A percentile compares a stretch with the other conserved stretches of the same genome.
phyloP scores from a whole-genome alignment of 2,329 filamentous ascomycete species.

The Fusarium robinianum region DNA sequence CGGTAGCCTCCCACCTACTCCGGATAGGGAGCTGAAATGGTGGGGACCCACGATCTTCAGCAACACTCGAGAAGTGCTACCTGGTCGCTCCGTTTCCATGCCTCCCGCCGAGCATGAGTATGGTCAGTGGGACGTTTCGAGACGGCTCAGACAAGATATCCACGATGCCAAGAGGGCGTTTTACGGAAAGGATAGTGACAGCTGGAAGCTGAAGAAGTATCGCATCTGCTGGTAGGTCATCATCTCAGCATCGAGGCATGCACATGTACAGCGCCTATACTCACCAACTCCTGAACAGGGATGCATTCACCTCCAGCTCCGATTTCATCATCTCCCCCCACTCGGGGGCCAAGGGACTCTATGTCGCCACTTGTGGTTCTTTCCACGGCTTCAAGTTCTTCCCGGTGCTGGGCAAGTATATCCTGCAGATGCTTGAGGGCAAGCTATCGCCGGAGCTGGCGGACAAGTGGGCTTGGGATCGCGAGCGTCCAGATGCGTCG shows the following conservation, averaged over 20 bases:
- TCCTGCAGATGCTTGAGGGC: constrained; percentile 59
- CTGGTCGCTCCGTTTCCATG: constrained; percentile 59
- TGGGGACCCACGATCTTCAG: constrained; percentile 65
- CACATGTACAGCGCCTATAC: too few species aligned
- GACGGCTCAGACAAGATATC: constrained; percentile 61
- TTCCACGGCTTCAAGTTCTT: constrained; percentile 73
- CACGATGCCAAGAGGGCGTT: constrained; percentile 60
- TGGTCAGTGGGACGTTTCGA: constrained; percentile 64
- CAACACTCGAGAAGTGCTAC: constrained; percentile 57
- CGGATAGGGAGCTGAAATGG: constrained; percentile 58
- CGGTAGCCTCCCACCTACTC: constrained; percentile 60
- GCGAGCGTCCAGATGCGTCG: constrained; percentile 57
- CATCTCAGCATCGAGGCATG: neutral
- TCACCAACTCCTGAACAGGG: constrained; percentile 52
- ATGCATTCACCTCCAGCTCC: constrained; percentile 64
- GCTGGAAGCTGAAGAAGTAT: constrained; percentile 64
- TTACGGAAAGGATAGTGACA: constrained; percentile 59
- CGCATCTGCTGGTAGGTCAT: constrained; percentile 67
- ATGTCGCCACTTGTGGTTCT: constrained; percentile 66
- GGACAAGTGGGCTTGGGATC: constrained; percentile 62
- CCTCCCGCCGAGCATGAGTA: constrained; percentile 62
- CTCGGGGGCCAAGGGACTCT: constrained; percentile 55
- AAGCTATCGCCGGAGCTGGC: constrained; percentile 48
- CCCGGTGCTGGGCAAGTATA: constrained; percentile 65
- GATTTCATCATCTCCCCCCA: constrained; percentile 68